Conservation (phyloP, 805 yeast genomes). For the Yarrowia sp. region DNA sequence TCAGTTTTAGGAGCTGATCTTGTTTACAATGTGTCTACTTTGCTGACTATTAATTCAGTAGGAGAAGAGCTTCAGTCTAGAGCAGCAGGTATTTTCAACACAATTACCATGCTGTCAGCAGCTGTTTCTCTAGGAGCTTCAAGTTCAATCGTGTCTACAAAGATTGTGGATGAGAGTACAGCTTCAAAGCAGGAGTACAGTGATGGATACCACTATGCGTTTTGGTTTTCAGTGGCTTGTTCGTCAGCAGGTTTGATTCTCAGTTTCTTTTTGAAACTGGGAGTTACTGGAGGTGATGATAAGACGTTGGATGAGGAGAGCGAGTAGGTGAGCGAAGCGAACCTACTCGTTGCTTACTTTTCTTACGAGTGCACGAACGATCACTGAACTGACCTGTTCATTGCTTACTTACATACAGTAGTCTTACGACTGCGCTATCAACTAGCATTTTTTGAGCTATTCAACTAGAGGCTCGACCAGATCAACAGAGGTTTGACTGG, state of each 20-base stretch:
- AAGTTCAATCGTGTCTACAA: conserved; percentile 39
- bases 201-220: conserved; percentile 36
- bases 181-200: conserved; percentile 28
- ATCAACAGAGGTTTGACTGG: too few relatives aligned
- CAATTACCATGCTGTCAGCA: conserved; percentile 44
- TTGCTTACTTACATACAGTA: not conserved
- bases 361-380: too few relatives aligned
- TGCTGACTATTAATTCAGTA: conserved; percentile 46
- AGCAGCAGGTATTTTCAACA: conserved; percentile 52
- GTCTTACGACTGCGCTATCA: not conserved
- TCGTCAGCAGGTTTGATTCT: conserved; percentile 38
- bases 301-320: not conserved
- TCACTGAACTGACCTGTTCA: not conserved
- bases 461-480: too few relatives aligned
- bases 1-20: conserved; percentile 50
- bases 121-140: conserved; percentile 47
- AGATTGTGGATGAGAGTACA: conserved; percentile 23
- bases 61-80: conserved; percentile 43
- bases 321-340: not conserved
- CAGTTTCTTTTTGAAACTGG: conserved; percentile 42
- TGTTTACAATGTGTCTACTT: conserved; percentile 47
- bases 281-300: conserved; percentile 33
- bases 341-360: too few relatives aligned
- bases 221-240: conserved; percentile 44
- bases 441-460: too few relatives aligned